phyloP scores from a whole-genome alignment of 2,329 filamentous ascomycete species.

The Sordariomycetes sp. region DNA sequence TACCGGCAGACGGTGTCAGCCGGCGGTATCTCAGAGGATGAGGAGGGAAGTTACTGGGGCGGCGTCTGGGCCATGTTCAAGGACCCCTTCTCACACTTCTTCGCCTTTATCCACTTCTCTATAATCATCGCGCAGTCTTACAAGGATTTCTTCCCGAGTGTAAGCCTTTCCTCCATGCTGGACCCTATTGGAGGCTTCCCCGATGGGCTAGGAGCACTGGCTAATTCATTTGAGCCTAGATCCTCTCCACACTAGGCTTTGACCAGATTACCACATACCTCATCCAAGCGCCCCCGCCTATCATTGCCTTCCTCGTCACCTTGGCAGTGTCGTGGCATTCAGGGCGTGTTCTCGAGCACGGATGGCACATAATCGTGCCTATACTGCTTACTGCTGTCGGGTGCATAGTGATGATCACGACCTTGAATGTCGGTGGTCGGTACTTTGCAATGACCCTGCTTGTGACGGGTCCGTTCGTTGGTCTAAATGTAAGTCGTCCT shows the following conservation, averaged over 20 bases:
- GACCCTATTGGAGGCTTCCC: not conserved
- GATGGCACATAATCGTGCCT: slow-evolving; percentile 24
- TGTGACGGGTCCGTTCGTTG: slow-evolving; percentile 21
- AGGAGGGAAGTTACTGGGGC: slow-evolving; percentile 23
- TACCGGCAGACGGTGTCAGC: slow-evolving; percentile 20
- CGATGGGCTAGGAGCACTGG: not conserved
- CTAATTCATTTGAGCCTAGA: slow-evolving; percentile 7
- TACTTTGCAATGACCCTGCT: slow-evolving; percentile 27
- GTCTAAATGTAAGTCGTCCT: slow-evolving; percentile 14
- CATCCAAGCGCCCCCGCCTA: slow-evolving; percentile 24
- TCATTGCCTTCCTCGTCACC: slow-evolving; percentile 25
- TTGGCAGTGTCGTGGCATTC: slow-evolving; percentile 22
- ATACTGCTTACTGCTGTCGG: slow-evolving; percentile 21
- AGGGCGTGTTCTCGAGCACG: slow-evolving; percentile 21
- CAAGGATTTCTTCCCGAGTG: slow-evolving; percentile 28
- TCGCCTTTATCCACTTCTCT: slow-evolving; percentile 23
- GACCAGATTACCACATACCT: slow-evolving; percentile 19
- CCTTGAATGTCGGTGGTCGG: slow-evolving; percentile 22
- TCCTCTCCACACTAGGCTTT: slow-evolving; percentile 15
- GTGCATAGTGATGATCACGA: slow-evolving; percentile 26
- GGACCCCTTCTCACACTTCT: slow-evolving; percentile 23
- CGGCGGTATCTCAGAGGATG: slow-evolving; percentile 20
- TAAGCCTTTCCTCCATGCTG: slow-evolving; percentile 4
- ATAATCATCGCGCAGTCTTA: slow-evolving; percentile 27
- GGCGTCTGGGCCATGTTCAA: slow-evolving; percentile 18